phyloP scores from a whole-genome alignment of 1,284 basidiomycete species.

The Ganoderma lingzhi region DNA sequence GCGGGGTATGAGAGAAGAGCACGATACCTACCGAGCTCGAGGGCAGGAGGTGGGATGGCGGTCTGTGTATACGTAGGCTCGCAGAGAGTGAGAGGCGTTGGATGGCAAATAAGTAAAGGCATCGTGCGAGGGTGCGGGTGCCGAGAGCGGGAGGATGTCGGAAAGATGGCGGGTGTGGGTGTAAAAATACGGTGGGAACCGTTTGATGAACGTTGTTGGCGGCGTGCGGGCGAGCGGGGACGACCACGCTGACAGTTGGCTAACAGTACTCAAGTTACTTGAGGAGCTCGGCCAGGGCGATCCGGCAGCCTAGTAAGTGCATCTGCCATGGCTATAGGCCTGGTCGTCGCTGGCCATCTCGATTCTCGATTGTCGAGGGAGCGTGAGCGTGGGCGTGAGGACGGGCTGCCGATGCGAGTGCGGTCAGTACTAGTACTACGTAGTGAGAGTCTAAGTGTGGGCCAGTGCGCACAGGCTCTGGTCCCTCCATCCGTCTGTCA shows the following conservation, averaged over 20 bases:
- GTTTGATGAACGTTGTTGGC: constrained; percentile 6
- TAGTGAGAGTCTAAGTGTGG: too few relatives aligned
- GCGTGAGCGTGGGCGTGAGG: constrained; percentile 8
- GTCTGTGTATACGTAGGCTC: constrained; percentile 13
- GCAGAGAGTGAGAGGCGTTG: constrained; percentile 14
- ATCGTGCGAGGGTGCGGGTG: background rate
- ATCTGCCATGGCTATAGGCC: background rate
- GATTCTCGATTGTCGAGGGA: background rate
- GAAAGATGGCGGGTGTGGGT: background rate
- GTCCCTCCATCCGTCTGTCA: constrained; percentile 20
- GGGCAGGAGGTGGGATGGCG: constrained; percentile 9
- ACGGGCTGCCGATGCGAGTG: background rate
- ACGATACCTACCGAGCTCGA: background rate
- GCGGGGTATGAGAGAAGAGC: background rate
- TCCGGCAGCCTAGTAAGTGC: background rate
- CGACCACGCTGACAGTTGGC: background rate
- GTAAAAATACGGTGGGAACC: constrained; percentile 21
- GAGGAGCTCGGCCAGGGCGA: background rate
- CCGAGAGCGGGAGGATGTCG: constrained; percentile 16
- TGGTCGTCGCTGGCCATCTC: background rate
- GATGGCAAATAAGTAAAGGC: background rate
- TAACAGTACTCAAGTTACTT: too few relatives aligned
- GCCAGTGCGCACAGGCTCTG: constrained; percentile 19
- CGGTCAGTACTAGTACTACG: too few relatives aligned
- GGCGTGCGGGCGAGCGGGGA: constrained; percentile 3